Evolutionary conservation across 2,329 filamentous ascomycete species (phyloP).

Genomic region (Hymenoscyphus linearis): DNA sequence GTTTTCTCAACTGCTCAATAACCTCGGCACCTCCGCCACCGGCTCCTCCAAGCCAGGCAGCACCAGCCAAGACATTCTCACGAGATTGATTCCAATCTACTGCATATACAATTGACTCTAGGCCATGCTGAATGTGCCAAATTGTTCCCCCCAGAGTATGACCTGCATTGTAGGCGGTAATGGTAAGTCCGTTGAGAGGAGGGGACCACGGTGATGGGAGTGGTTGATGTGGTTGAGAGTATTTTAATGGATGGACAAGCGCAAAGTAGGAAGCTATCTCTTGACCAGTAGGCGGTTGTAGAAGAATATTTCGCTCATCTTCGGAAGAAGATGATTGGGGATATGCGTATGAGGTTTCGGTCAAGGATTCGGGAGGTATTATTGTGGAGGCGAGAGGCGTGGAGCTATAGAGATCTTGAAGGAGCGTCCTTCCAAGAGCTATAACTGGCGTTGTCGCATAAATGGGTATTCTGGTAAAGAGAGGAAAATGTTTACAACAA

Average conservation of each 20-base stretch:
- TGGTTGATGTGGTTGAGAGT: conserved; percentile 92
- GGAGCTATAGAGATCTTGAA: conserved; percentile 89
- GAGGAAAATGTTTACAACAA: conserved; percentile 92
- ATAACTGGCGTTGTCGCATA: conserved; percentile 94
- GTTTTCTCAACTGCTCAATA: conserved; percentile 87
- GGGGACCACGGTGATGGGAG: conserved; percentile 82
- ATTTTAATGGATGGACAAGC: conserved; percentile 86
- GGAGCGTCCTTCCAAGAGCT: conserved; percentile 80
- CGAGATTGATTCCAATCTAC: conserved; percentile 98
- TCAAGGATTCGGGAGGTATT: conserved; percentile 68
- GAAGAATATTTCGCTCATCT: conserved; percentile 48
- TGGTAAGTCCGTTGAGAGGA: conserved; percentile 81
- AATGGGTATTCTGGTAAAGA: conserved; percentile 86
- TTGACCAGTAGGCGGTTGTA: conserved; percentile 70
- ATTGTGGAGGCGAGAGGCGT: conserved; percentile 83
- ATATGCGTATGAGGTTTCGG: conserved; percentile 54
- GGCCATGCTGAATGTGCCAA: conserved; percentile 95
- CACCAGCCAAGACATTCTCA: conserved; percentile 89
- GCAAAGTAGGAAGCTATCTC: conserved; percentile 93
- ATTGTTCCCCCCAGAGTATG: conserved; percentile 95
- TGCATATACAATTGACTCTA: conserved; percentile 95
- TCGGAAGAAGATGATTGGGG: conserved; percentile 44
- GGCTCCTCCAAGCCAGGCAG: conserved; percentile 84
- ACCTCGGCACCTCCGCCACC: conserved; percentile 80
- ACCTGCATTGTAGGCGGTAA: conserved; percentile 95